Percentiles rank a stretch among this genome's conserved stretches.
Evolutionary conservation across 495 filamentous ascomycete genomes (phyloP).

Genomic region (Podospora bellae-mahoneyi): DNA sequence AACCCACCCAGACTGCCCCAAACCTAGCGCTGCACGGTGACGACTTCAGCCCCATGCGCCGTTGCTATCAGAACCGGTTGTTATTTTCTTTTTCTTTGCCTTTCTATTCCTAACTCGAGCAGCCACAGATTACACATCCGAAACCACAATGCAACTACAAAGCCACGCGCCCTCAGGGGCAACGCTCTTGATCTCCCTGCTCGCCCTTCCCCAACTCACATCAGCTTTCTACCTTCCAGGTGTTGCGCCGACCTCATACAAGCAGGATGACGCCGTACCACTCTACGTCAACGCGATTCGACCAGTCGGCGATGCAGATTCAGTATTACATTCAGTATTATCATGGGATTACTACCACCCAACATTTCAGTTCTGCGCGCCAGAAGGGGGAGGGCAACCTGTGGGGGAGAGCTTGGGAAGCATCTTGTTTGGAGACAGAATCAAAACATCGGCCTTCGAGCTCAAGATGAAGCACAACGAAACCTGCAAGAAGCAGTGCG

Average conservation of each 20-base stretch:
- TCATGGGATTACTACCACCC: constrained; percentile 94
- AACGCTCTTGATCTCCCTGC: constrained; percentile 42
- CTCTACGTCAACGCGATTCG: constrained; percentile 91
- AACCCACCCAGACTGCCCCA: neutral
- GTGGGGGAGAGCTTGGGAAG: constrained; percentile 88
- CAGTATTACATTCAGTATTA: constrained; percentile 81
- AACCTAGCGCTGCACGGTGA: neutral
- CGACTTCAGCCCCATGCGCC: neutral
- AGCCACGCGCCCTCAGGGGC: constrained; percentile 45
- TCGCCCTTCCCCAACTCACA: constrained; percentile 52
- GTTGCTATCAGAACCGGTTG: neutral
- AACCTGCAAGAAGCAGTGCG: constrained; percentile 76
- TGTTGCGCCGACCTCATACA: constrained; percentile 91
- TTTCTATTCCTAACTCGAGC: neutral
- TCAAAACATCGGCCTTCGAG: constrained; percentile 86
- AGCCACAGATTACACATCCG: neutral
- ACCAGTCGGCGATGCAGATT: constrained; percentile 73
- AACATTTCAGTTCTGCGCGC: constrained; percentile 80
- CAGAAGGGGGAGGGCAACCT: constrained; percentile 66
- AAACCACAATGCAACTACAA: constrained; percentile 45
- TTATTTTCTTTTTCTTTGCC: neutral
- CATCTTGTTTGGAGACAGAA: constrained; percentile 95
- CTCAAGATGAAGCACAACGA: constrained; percentile 81
- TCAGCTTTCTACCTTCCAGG: constrained; percentile 93
- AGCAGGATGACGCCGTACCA: constrained; percentile 69